phyloP scores from a whole-genome alignment of 352 stramenopile species.

The Pythium chondricola region DNA sequence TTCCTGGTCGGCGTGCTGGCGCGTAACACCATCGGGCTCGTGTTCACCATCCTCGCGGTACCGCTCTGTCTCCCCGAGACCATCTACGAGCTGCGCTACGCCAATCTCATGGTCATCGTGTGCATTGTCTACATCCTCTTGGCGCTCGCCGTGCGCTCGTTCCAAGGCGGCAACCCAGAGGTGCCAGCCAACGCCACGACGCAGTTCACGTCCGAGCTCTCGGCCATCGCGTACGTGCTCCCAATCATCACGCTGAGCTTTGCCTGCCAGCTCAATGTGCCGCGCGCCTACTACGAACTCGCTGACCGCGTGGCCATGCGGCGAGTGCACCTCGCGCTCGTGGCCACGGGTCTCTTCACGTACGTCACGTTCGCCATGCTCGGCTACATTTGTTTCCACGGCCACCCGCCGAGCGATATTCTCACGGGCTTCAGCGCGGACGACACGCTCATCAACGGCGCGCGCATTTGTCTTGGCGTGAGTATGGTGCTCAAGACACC shows the following conservation, averaged over 20 bases:
- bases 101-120: conserved; percentile 68
- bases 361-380: conserved; percentile 66
- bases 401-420: conserved; percentile 79
- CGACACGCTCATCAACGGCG: conserved; percentile 74
- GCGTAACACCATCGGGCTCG: conserved; percentile 47
- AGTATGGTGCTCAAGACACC: conserved; percentile 81
- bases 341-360: conserved; percentile 39
- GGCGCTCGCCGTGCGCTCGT: conserved; percentile 44
- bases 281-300: conserved; percentile 73
- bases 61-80: conserved; percentile 78
- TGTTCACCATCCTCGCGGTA: conserved; percentile 64
- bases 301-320: conserved; percentile 64
- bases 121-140: conserved; percentile 81
- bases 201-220: conserved; percentile 53
- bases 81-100: conserved; percentile 76
- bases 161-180: conserved; percentile 33
- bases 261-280: conserved; percentile 77
- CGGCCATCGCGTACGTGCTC: conserved; percentile 61
- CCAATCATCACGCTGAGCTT: conserved; percentile 81
- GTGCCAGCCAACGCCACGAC: conserved; percentile 33
- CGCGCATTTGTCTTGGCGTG: conserved; percentile 56
- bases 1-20: conserved; percentile 54
- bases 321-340: conserved; percentile 56
- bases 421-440: conserved; percentile 64
- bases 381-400: conserved; percentile 75